These are phyloP conservation scores for Candida andamanensis DNA, from an alignment of 805 yeast genomes.

Conservation along the genomic window DNA sequence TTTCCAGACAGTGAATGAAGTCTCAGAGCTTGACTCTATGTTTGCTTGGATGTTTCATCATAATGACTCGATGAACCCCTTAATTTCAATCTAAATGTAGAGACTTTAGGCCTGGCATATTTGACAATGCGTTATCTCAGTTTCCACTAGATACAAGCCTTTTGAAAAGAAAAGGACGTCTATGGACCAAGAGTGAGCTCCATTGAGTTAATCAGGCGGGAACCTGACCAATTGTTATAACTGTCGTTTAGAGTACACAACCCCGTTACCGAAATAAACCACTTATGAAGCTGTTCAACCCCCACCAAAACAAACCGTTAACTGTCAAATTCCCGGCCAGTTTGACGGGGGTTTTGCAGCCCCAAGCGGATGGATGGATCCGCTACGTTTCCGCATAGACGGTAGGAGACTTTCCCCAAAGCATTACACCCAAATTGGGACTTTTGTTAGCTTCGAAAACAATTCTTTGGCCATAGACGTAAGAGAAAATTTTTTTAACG, in stretches of 20 bases:
- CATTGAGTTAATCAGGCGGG: slow-evolving; percentile 60
- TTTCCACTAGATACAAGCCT: slow-evolving; percentile 15
- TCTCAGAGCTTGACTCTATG: slow-evolving; percentile 92
- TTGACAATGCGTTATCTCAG: slow-evolving; percentile 52
- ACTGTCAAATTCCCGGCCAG: too few species aligned
- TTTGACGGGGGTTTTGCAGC: too few species aligned
- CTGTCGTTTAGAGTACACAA: slow-evolving; percentile 59
- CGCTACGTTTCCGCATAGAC: slow-evolving; percentile 59
- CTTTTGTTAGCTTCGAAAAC: slow-evolving; percentile 70
- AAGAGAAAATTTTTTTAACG: slow-evolving; percentile 18
- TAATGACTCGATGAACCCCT: slow-evolving; percentile 20
- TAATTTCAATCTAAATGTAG: slow-evolving; percentile 16
- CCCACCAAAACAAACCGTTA: too few species aligned
- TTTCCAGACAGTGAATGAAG: slow-evolving; percentile 43
- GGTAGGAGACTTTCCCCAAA: slow-evolving; percentile 93
- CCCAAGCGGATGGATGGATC: slow-evolving; percentile 21
- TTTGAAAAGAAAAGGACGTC: slow-evolving; percentile 38
- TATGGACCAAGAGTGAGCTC: slow-evolving; percentile 79
- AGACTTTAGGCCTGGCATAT: slow-evolving; percentile 64
- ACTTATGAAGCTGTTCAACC: slow-evolving; percentile 2
- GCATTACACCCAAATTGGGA: slow-evolving; percentile 32
- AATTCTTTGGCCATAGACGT: slow-evolving; percentile 72
- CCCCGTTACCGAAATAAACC: slow-evolving; percentile 56
- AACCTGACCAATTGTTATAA: slow-evolving; percentile 57
- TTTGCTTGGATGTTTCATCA: slow-evolving; percentile 76